Evolutionary conservation across 2,329 filamentous ascomycete species (phyloP).

Genomic region (Whalleya microplaca): DNA sequence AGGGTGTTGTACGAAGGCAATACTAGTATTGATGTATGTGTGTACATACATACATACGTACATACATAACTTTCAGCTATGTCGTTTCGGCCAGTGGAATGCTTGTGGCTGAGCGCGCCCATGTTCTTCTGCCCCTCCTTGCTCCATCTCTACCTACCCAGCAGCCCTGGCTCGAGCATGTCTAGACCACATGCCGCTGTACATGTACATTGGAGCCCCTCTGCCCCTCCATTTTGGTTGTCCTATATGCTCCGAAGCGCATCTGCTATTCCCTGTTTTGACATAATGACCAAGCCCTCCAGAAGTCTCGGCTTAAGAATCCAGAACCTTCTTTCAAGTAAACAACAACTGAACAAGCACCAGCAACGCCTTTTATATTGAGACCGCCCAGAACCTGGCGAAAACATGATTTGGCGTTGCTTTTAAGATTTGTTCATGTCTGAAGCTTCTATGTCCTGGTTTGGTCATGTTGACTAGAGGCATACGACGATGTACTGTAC

Average conservation of each 20-base stretch:
- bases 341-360: too few relatives aligned
- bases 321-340: constrained; percentile 19
- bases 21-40: too few relatives aligned
- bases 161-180: too few relatives aligned
- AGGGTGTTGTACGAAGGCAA: neutral
- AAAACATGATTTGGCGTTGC: neutral
- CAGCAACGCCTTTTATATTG: neutral
- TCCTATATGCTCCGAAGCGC: constrained; percentile 13
- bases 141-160: neutral
- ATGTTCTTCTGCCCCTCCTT: constrained; percentile 19
- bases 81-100: neutral
- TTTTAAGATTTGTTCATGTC: neutral
- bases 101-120: constrained; percentile 10
- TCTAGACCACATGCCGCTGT: constrained; percentile 10
- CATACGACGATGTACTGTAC: constrained; percentile 13
- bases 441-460: neutral
- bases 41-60: neutral
- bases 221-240: neutral
- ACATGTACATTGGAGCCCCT: neutral
- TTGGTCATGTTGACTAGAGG: neutral
- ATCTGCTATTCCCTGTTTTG: constrained; percentile 20
- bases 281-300: constrained; percentile 21
- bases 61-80: neutral
- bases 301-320: neutral
- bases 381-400: too few relatives aligned